These are phyloP conservation scores for Coccinonectria pachysandricola DNA, from an alignment of 2,329 filamentous ascomycete species.

Conservation along the genomic window DNA sequence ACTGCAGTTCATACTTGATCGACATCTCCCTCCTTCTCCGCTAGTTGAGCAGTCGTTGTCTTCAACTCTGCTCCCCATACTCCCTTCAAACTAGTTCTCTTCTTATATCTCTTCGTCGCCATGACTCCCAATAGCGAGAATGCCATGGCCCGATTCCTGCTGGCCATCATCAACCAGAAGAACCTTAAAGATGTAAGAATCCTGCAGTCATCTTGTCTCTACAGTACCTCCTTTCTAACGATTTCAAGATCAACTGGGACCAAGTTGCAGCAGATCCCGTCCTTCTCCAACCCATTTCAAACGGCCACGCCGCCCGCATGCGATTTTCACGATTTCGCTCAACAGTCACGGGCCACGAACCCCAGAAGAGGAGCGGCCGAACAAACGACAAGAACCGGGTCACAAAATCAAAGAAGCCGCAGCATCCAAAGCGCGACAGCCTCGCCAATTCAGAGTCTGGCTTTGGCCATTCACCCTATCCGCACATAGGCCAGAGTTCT, in stretches of 20 bases:
- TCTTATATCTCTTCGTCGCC: too few relatives aligned
- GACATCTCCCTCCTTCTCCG: slow-evolving; percentile 1
- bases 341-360: slow-evolving; percentile 36
- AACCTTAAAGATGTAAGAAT: slow-evolving; percentile 48
- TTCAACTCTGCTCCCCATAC: too few relatives aligned
- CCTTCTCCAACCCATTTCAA: slow-evolving; percentile 43
- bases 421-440: slow-evolving; percentile 23
- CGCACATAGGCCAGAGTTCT: slow-evolving; percentile 16
- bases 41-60: slow-evolving; percentile 1
- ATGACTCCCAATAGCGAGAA: slow-evolving; percentile 48
- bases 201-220: slow-evolving; percentile 1
- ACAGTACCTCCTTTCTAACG: slow-evolving; percentile 7
- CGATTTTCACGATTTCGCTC: slow-evolving; percentile 43
- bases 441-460: slow-evolving; percentile 31
- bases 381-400: slow-evolving; percentile 32
- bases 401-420: slow-evolving; percentile 34
- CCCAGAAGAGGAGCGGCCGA: slow-evolving; percentile 37
- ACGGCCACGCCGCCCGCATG: slow-evolving; percentile 52
- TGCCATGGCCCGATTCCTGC: slow-evolving; percentile 46
- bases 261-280: slow-evolving; percentile 44
- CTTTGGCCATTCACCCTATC: slow-evolving; percentile 18
- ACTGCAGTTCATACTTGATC: too few relatives aligned
- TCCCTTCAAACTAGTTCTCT: too few relatives aligned
- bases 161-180: slow-evolving; percentile 50
- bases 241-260: slow-evolving; percentile 46